These are phyloP conservation scores for Penicillium bovifimosum DNA, from an alignment of 495 filamentous ascomycete species.

Conservation along the genomic window DNA sequence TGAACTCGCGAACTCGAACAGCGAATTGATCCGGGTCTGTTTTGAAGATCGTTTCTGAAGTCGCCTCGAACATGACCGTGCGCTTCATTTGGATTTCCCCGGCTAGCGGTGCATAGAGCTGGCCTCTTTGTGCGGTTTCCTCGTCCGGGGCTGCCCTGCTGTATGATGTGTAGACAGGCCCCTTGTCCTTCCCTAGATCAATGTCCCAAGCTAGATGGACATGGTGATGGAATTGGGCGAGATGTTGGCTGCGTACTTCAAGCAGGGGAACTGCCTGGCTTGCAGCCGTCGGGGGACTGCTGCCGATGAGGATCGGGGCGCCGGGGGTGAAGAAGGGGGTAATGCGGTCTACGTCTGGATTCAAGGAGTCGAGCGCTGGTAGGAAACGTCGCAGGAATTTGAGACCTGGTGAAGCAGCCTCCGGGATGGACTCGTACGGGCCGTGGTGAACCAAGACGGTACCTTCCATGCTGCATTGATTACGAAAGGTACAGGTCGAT, in stretches of 20 bases:
- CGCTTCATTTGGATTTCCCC: slow-evolving; percentile 11
- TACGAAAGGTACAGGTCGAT: neutral
- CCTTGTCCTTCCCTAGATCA: slow-evolving; percentile 1
- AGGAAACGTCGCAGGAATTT: slow-evolving; percentile 20
- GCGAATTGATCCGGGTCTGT: slow-evolving; percentile 21
- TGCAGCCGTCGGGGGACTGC: slow-evolving; percentile 9
- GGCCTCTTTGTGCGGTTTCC: neutral
- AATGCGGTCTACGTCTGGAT: slow-evolving; percentile 4
- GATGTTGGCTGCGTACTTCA: slow-evolving; percentile 14
- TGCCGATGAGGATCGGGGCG: slow-evolving; percentile 16
- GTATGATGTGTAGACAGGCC: neutral
- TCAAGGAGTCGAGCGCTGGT: slow-evolving; percentile 17
- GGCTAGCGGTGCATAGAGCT: slow-evolving; percentile 8
- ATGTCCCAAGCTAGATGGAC: slow-evolving; percentile 26
- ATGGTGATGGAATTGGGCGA: slow-evolving; percentile 14
- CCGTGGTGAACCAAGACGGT: slow-evolving; percentile 15
- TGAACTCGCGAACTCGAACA: slow-evolving; percentile 20
- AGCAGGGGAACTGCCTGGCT: slow-evolving; percentile 12
- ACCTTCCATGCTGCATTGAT: slow-evolving; percentile 4
- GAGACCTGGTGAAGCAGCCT: slow-evolving; percentile 16
- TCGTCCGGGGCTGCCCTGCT: neutral
- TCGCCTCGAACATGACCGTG: slow-evolving; percentile 26
- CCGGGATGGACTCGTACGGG: slow-evolving; percentile 14
- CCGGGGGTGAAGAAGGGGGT: slow-evolving; percentile 14
- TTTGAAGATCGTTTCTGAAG: slow-evolving; percentile 15